phyloP scores from a whole-genome alignment of 2,329 filamentous ascomycete genomes.

The Parastagonospora avenae region DNA sequence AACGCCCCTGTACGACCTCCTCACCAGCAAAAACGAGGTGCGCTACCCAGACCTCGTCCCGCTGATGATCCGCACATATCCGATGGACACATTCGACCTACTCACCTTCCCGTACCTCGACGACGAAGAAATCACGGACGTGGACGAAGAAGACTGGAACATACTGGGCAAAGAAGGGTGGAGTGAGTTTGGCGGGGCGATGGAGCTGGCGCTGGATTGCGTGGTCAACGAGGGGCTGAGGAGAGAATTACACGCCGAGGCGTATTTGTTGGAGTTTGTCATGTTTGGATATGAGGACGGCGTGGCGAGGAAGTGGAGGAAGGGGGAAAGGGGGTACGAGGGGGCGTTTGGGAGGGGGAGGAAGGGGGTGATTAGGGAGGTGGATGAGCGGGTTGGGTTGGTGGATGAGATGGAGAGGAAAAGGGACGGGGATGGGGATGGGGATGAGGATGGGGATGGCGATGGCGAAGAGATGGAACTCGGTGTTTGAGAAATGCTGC shows the following conservation, averaged over 20 bases:
- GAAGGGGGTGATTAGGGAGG: neutral
- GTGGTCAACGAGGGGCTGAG: conserved; percentile 59
- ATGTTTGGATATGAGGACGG: conserved; percentile 60
- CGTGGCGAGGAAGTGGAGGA: neutral
- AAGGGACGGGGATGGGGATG: no score
- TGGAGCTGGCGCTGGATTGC: conserved; percentile 46
- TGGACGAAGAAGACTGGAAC: conserved; percentile 42
- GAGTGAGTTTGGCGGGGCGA: conserved; percentile 62
- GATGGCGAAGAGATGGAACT: neutral
- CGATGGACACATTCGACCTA: conserved; percentile 21
- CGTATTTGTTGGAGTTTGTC: conserved; percentile 62
- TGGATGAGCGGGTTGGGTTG: conserved; percentile 8
- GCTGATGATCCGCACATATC: conserved; percentile 26
- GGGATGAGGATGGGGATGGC: neutral
- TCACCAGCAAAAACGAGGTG: conserved; percentile 60
- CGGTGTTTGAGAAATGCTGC: no score
- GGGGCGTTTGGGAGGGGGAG: conserved; percentile 6
- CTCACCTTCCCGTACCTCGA: conserved; percentile 25
- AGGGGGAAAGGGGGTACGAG: neutral
- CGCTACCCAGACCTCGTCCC: conserved; percentile 32
- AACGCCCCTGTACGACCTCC: conserved; percentile 30
- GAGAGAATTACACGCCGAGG: conserved; percentile 60
- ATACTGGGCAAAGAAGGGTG: conserved; percentile 49
- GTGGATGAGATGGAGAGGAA: neutral
- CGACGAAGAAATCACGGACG: conserved; percentile 27